Evolutionary conservation across 1,284 basidiomycete genomes (phyloP), one percentile per base, ranked within the genome.

Genomic region (Megacollybia platyphylla): DNA sequence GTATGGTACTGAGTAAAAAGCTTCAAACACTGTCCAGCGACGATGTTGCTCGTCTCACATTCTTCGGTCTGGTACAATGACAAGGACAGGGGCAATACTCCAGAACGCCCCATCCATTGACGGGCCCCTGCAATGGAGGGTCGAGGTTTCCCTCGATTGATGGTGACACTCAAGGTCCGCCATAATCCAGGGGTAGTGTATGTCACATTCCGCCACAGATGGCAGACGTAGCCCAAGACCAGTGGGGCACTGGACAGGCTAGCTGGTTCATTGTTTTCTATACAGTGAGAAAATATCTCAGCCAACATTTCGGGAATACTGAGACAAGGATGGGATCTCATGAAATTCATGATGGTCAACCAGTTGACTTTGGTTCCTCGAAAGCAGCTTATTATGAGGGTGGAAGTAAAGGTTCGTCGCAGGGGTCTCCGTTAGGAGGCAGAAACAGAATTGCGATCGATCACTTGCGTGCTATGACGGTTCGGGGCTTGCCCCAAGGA

Each of bases 401-500:
- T 13, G 10, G 13, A 15, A 20, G 10, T 38, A 13, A 38, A n/a
- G n/a, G 18, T 11, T 20, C 5, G 10, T 20, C n/a, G 4, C 10
- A 38, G 18, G 36, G 18, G 36, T 7, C 31, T 34, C 31, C 20
- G 20, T 24, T 24, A 24, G 20, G 20, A 5, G 20, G 31, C 31
- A 11, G 7, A 34, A 7, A n/a, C 31, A 3, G 31, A n/a, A 7
- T 5, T 17, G 7, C 20, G 30, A 11, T 13, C 30, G 28, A n/a
- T 44, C 29, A 39, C 7, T 40, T 43, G 24, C 59, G 67, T 26
- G 67, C 79, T 47, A 84, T 56, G 11, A 85, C 75, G 29, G 77
- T 76, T 43, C 83, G 71, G 47, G 73, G 63, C 52, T 71, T 73
- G 34, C 74, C 78, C 76, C 79, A 92, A 43, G 81, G 81, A 57